Evolutionary conservation across 805 yeast genomes (phyloP).

Genomic region (Barnettozyma californica): DNA sequence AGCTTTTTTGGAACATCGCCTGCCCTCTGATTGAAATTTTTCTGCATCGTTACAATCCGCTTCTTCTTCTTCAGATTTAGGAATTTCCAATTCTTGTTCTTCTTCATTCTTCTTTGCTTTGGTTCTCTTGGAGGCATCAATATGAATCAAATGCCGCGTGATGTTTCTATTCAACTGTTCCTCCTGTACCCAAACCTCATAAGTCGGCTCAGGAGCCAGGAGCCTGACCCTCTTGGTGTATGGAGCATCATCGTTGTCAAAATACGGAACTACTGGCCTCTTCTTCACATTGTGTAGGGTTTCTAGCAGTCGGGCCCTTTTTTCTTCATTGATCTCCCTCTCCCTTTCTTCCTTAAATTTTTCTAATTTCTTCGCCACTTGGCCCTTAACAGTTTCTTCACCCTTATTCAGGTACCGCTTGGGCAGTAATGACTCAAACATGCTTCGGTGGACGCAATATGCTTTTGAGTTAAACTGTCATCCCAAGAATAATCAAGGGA

Average conservation of each 20-base stretch:
- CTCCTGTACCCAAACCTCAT: conserved; percentile 22
- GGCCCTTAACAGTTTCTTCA: background rate
- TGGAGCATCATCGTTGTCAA: background rate
- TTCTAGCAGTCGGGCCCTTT: background rate
- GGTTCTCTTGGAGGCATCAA: background rate
- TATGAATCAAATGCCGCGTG: background rate
- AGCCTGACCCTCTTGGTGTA: conserved; percentile 1
- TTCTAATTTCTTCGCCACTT: background rate
- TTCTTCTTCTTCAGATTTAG: conserved; percentile 1
- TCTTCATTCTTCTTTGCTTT: background rate
- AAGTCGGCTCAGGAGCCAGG: conserved; percentile 18
- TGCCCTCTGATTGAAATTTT: background rate
- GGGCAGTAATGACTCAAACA: background rate
- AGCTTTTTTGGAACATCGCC: background rate
- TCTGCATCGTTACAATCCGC: conserved; percentile 14
- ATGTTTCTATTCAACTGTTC: conserved; percentile 10
- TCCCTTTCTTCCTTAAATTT: background rate
- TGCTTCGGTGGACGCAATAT: background rate
- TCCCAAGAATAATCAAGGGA: background rate
- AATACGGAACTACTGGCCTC: background rate
- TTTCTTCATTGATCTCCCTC: background rate
- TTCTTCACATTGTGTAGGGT: background rate
- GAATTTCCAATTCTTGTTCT: background rate
- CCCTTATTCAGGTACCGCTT: background rate
- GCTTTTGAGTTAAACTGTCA: too few species aligned